A percentile compares a stretch with the other conserved stretches of the same genome.
phyloP scores from a whole-genome alignment of 345 rosid species.

The Triadica sebifera region DNA sequence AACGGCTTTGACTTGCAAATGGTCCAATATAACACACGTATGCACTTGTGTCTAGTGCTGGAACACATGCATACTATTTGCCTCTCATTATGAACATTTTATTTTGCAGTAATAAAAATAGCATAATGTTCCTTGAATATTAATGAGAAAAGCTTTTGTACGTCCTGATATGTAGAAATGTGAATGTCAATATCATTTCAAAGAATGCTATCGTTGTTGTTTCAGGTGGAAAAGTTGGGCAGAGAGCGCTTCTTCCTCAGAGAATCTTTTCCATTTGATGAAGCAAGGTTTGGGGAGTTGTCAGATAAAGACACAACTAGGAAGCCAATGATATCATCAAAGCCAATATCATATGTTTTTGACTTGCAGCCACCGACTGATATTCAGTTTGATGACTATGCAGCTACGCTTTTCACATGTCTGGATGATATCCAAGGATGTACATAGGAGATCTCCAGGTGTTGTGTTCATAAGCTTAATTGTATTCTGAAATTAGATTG shows the following conservation, averaged over 20 bases:
- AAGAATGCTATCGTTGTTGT: conserved; percentile 8
- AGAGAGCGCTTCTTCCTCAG: conserved; percentile 79
- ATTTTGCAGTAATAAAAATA: too few species aligned
- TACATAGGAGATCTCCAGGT: background rate
- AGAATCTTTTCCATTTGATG: conserved; percentile 65
- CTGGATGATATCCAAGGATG: conserved; percentile 28
- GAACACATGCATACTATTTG: too few species aligned
- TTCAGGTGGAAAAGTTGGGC: conserved; percentile 73
- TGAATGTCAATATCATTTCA: too few species aligned
- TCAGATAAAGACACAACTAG: conserved; percentile 29
- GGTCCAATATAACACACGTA: background rate
- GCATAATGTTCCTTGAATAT: background rate
- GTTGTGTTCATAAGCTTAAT: background rate
- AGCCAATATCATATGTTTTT: conserved; percentile 71
- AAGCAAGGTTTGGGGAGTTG: conserved; percentile 59
- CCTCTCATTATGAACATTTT: too few species aligned
- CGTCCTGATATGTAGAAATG: too few species aligned
- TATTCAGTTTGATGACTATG: conserved; percentile 44
- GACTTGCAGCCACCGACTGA: conserved; percentile 55
- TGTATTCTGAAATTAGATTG: background rate
- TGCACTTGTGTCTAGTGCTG: background rate
- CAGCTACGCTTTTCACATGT: conserved; percentile 28
- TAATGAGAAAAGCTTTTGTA: too few species aligned
- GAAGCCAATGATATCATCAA: conserved; percentile 58
- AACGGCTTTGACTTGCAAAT: background rate